A percentile compares a stretch with the other conserved stretches of the same genome.
phyloP scores from a whole-genome alignment of 257 asterid genomes.

The Galeopsis tetrahit region DNA sequence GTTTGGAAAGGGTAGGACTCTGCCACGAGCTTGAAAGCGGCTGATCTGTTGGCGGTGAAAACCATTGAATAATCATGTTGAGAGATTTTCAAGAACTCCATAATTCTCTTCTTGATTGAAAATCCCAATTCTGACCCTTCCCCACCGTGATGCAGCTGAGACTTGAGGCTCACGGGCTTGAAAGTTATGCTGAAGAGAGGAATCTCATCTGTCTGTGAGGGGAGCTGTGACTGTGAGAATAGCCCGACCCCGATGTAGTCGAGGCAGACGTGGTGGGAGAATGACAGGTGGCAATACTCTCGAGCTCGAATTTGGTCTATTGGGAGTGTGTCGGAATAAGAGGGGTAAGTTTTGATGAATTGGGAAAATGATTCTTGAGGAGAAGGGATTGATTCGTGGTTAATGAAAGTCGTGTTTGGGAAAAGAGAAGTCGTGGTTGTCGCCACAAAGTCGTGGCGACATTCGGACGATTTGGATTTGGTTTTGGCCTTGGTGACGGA shows the following conservation, averaged over 20 bases:
- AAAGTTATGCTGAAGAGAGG: conserved; percentile 56
- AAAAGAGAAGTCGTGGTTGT: conserved; percentile 64
- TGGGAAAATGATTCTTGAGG: conserved; percentile 61
- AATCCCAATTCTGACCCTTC: conserved; percentile 71
- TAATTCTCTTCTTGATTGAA: conserved; percentile 62
- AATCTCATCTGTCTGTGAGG: conserved; percentile 44
- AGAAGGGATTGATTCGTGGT: conserved; percentile 83
- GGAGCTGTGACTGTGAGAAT: conserved; percentile 69
- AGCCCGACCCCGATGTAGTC: conserved; percentile 91
- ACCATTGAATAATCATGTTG: conserved; percentile 69
- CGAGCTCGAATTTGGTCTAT: conserved; percentile 73
- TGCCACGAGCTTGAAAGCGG: conserved; percentile 82
- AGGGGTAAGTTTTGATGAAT: conserved; percentile 70
- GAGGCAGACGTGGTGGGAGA: conserved; percentile 68
- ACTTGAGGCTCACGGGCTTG: conserved; percentile 73
- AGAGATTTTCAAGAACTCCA: conserved; percentile 74
- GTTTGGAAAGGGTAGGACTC: conserved; percentile 78
- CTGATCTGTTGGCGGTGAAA: conserved; percentile 80
- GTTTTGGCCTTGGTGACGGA: conserved; percentile 39
- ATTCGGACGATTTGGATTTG: conserved; percentile 50
- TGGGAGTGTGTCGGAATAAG: conserved; percentile 59
- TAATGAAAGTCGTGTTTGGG: conserved; percentile 67
- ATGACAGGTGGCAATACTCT: conserved; percentile 67
- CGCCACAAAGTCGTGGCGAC: conserved; percentile 59
- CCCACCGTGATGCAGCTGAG: conserved; percentile 66